These are phyloP conservation scores for Lasiosphaeriaceae sp. DNA, from an alignment of 495 filamentous ascomycete species.

Conservation along the genomic window DNA sequence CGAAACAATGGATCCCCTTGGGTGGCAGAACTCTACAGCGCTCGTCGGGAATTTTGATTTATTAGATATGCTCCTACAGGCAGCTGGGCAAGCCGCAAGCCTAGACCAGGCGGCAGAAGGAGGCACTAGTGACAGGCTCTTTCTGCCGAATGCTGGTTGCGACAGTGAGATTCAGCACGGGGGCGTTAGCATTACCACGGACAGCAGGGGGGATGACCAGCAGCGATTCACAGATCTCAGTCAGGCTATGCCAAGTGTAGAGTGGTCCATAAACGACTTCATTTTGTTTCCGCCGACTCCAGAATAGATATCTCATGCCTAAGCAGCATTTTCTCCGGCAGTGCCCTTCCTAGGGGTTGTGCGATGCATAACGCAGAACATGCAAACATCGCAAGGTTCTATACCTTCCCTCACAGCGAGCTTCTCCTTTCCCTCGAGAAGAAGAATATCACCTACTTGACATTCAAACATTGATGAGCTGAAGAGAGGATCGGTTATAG, in stretches of 20 bases:
- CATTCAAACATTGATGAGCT: not conserved
- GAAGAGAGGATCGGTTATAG: not conserved
- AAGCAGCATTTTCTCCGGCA: not conserved
- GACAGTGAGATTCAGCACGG: too few species aligned
- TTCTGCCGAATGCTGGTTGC: too few species aligned
- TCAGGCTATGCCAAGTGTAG: not conserved
- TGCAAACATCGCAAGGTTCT: not conserved
- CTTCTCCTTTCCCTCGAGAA: constrained; percentile 1
- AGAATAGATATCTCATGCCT: not conserved
- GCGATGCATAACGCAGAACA: not conserved
- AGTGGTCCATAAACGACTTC: not conserved
- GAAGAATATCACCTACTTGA: not conserved
- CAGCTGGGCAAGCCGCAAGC: not conserved
- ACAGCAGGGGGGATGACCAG: too few species aligned
- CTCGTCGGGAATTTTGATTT: not conserved
- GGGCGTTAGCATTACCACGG: too few species aligned
- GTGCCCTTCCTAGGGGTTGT: not conserved
- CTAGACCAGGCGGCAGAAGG: not conserved
- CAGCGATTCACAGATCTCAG: too few species aligned
- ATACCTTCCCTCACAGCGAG: not conserved
- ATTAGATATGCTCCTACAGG: not conserved
- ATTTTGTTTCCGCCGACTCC: not conserved
- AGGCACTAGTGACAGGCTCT: not conserved
- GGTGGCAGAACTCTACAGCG: not conserved
- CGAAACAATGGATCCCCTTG: not conserved